phyloP scores from a whole-genome alignment of 208 protist genomes.

The Naegleria gruberi region DNA sequence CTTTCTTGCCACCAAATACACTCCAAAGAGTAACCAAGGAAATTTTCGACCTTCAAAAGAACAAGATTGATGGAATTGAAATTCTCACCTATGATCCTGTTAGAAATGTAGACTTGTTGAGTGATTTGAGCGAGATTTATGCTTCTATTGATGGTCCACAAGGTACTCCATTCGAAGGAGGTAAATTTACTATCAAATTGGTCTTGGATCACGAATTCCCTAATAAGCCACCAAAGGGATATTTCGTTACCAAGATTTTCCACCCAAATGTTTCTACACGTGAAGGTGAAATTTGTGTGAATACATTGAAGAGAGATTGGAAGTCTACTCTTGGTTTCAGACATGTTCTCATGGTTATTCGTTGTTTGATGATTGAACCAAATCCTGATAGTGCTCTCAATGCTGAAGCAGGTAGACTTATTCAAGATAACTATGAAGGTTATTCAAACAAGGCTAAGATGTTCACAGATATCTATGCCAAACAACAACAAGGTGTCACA shows the following conservation, averaged over 20 bases:
- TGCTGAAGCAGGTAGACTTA: constrained; percentile 90
- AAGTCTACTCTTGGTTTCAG: constrained; percentile 74
- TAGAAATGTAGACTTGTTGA: constrained; percentile 52
- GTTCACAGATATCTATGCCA: constrained; percentile 42
- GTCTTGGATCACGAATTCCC: constrained; percentile 84
- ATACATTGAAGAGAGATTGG: constrained; percentile 97
- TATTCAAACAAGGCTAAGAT: constrained; percentile 49
- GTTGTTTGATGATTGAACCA: constrained; percentile 93
- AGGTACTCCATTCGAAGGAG: constrained; percentile 87
- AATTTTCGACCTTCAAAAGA: constrained; percentile 37
- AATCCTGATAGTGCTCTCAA: constrained; percentile 97
- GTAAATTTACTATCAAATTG: constrained; percentile 79
- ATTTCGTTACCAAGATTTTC: constrained; percentile 96
- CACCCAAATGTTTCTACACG: constrained; percentile 94
- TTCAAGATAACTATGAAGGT: constrained; percentile 87
- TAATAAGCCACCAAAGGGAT: constrained; percentile 85
- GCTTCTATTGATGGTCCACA: constrained; percentile 85
- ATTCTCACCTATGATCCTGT: constrained; percentile 30
- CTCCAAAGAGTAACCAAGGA: constrained; percentile 48
- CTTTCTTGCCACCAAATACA: constrained; percentile 39
- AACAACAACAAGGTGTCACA: neutral
- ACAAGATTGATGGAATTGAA: constrained; percentile 70
- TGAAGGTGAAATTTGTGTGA: constrained; percentile 96
- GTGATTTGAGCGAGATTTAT: constrained; percentile 75
- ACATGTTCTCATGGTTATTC: constrained; percentile 87